Base-by-base conservation (phyloP, 129 eudicot genomes). In the Pittosporum tobira region DNA sequence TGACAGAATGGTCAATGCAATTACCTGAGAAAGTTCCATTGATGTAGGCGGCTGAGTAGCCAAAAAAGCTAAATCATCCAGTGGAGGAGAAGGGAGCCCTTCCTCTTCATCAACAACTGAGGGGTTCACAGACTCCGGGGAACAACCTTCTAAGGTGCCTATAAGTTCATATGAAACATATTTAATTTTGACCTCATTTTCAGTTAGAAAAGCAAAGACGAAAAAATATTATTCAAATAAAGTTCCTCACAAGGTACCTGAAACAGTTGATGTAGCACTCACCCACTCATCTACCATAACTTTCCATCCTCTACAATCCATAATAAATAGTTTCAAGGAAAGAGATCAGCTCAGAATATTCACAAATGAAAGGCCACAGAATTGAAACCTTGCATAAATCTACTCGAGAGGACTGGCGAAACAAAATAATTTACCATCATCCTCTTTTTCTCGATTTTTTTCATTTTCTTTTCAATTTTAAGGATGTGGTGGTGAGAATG, bases 81-180 rank as follows among this genome's bases (percentile, higher is more conserved):
- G 30, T 19, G 98, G 95, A 57, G 98, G 98, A 69, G 98, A 91
- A 29, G 98, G 96, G 15, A 91, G 79, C 25, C 96, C 98, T 60
- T 81, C 85, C 56, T 90, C 98, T 62, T 85, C 93, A 49, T 88
- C 98, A 37, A 80, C 50, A 63, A 70, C 67, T 15, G 94, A 87
- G 3, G 94, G 94, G 63, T 91, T 83, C 18, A 80, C 47, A 51
- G 98, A 91, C 66, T 83, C 96, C 1, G 95, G 79, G 50, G 88
- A 76, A 48, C 45, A 66, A 43, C 59, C 71, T 44, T 79, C 90
- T 12, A 26, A 38, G 18, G 88, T 70, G 72, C 48, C 77, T 65
- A 57, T 34, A 20, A 69, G 42, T 46, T 46, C 9, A 50, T 14
- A 55, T 43, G 19, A 44, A 57, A 50, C 25, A 30, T 20, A 46